Percentiles rank a stretch among this genome's conserved stretches.
Conservation (phyloP, 1,139 yeast species). For the Candida tetrigidarum region DNA sequence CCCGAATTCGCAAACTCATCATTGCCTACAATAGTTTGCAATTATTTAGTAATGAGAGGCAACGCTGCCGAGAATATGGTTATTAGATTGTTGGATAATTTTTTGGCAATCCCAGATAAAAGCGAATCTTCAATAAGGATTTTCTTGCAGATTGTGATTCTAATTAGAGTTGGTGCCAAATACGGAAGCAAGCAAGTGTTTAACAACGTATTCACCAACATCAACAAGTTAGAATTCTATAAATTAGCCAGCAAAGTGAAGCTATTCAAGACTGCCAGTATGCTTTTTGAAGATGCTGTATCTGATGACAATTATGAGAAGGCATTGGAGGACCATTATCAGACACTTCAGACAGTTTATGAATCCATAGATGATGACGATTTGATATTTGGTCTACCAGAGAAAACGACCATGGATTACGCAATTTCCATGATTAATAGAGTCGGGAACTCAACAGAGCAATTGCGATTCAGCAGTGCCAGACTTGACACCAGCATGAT, state of each 20-base stretch:
- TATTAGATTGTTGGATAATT: conserved; percentile 18
- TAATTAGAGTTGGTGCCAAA: conserved; percentile 51
- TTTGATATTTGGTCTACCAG: conserved; percentile 64
- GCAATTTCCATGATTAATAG: conserved; percentile 49
- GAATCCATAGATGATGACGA: conserved; percentile 62
- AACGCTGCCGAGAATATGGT: conserved; percentile 15
- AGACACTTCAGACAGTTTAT: conserved; percentile 37
- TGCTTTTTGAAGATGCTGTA: conserved; percentile 58
- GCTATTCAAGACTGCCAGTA: conserved; percentile 49
- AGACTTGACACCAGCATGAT: conserved; percentile 50
- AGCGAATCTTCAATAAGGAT: conserved; percentile 26
- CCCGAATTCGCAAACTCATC: conserved; percentile 25
- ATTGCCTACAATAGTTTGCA: conserved; percentile 30
- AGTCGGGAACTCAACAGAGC: conserved; percentile 39
- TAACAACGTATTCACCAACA: conserved; percentile 31
- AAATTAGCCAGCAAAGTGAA: conserved; percentile 39
- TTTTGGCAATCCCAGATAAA: conserved; percentile 13
- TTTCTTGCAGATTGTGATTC: conserved; percentile 41
- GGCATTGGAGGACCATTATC: conserved; percentile 15
- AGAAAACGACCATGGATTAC: conserved; percentile 53
- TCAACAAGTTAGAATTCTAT: conserved; percentile 37
- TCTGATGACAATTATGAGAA: conserved; percentile 2
- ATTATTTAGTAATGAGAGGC: conserved; percentile 23
- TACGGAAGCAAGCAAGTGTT: conserved; percentile 30
- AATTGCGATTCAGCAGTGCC: conserved; percentile 60